phyloP scores from a whole-genome alignment of 345 rosid genomes.

The Syzygium oleosum region DNA sequence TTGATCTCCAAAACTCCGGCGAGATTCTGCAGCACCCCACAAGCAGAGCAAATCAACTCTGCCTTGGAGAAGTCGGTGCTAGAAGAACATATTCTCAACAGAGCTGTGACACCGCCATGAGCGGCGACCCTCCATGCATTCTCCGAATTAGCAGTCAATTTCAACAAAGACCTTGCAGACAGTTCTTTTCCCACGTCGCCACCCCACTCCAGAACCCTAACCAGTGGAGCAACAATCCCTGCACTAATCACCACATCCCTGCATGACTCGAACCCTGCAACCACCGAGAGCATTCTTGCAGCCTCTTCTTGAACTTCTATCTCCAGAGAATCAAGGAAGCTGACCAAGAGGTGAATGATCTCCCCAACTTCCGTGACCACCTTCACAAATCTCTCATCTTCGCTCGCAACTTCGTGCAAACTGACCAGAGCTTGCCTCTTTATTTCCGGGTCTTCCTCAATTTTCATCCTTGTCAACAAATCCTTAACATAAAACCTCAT shows the following conservation, averaged over 20 bases:
- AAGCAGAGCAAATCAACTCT: slow-evolving; percentile 44
- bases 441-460: slow-evolving; percentile 67
- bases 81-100: slow-evolving; percentile 48
- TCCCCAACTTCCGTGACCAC: slow-evolving; percentile 41
- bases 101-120: slow-evolving; percentile 81
- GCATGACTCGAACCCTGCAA: slow-evolving; percentile 52
- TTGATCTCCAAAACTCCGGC: slow-evolving; percentile 77
- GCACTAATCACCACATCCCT: slow-evolving; percentile 39
- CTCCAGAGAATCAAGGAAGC: slow-evolving; percentile 53
- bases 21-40: slow-evolving; percentile 73
- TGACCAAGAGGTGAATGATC: slow-evolving; percentile 33
- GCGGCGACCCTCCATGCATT: slow-evolving; percentile 98
- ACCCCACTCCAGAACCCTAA: slow-evolving; percentile 60
- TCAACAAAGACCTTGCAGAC: slow-evolving; percentile 57
- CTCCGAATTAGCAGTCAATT: slow-evolving; percentile 66
- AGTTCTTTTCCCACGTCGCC: slow-evolving; percentile 38
- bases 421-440: slow-evolving; percentile 64
- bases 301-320: slow-evolving; percentile 47
- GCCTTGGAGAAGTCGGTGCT: slow-evolving; percentile 19
- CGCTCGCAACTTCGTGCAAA: slow-evolving; percentile 47
- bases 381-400: slow-evolving; percentile 57
- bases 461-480: slow-evolving; percentile 81
- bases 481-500: slow-evolving; percentile 75
- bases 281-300: slow-evolving; percentile 40
- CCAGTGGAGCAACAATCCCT: slow-evolving; percentile 61